Percentiles rank a stretch among this genome's conserved stretches.
These are phyloP conservation scores for Fraxinus latifolia DNA, from an alignment of 305 asterid genomes.

Conservation along the genomic window DNA sequence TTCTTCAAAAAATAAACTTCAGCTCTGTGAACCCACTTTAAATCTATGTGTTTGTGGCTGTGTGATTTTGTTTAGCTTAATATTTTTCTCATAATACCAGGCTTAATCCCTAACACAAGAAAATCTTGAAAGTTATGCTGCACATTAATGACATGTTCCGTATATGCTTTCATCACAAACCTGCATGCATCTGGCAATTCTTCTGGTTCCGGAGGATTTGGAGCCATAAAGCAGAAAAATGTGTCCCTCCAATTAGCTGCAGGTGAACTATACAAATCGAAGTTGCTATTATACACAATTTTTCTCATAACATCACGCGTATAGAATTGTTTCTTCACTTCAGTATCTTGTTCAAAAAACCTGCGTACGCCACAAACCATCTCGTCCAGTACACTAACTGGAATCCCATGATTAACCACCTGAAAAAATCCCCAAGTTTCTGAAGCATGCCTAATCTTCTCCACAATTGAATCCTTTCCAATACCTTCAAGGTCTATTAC, in stretches of 20 bases:
- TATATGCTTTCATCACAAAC: slow-evolving; percentile 2
- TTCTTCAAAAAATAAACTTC: neutral
- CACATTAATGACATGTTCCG: neutral
- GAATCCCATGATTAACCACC: slow-evolving; percentile 52
- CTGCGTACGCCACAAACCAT: slow-evolving; percentile 36
- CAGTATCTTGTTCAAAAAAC: slow-evolving; percentile 41
- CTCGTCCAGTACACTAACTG: slow-evolving; percentile 31
- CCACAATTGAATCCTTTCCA: slow-evolving; percentile 18
- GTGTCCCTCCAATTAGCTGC: slow-evolving; percentile 50
- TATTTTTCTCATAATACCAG: neutral
- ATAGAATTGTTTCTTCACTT: slow-evolving; percentile 34
- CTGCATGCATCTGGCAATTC: slow-evolving; percentile 46
- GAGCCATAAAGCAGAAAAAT: slow-evolving; percentile 41
- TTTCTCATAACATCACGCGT: slow-evolving; percentile 33
- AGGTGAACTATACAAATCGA: slow-evolving; percentile 33
- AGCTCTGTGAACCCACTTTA: neutral
- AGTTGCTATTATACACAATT: slow-evolving; percentile 45
- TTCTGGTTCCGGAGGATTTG: slow-evolving; percentile 37
- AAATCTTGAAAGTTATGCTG: neutral
- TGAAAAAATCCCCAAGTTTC: slow-evolving; percentile 48
- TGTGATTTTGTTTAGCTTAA: neutral
- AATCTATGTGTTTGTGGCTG: neutral
- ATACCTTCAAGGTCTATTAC: slow-evolving; percentile 36
- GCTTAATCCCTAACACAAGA: neutral
- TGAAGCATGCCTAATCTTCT: slow-evolving; percentile 33